phyloP scores from a whole-genome alignment of 2,329 filamentous ascomycete genomes.

The Biscogniauxia sp. region DNA sequence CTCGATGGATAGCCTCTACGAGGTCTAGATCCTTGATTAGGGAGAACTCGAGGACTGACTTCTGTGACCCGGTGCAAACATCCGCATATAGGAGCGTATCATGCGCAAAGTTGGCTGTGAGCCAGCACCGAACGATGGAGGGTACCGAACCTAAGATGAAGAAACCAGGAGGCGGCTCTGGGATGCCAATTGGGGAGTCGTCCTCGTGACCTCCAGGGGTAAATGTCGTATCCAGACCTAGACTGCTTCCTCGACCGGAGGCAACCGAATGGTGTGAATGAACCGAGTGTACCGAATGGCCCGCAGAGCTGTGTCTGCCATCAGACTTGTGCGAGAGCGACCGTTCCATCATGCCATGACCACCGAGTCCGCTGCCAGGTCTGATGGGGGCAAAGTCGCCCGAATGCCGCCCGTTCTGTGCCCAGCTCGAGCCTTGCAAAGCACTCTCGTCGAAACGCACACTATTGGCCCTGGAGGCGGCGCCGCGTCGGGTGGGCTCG shows the following conservation, averaged over 20 bases:
- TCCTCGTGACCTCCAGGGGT: slow-evolving; percentile 60
- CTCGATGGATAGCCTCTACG: slow-evolving; percentile 61
- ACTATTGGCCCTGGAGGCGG: slow-evolving; percentile 90
- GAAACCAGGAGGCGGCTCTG: slow-evolving; percentile 76
- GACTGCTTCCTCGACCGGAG: slow-evolving; percentile 80
- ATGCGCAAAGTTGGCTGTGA: slow-evolving; percentile 87
- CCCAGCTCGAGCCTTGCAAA: slow-evolving; percentile 82
- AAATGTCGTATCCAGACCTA: slow-evolving; percentile 76
- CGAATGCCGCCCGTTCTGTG: slow-evolving; percentile 76
- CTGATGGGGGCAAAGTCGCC: slow-evolving; percentile 77
- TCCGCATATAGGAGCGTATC: slow-evolving; percentile 86
- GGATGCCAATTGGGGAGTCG: slow-evolving; percentile 68
- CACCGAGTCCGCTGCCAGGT: slow-evolving; percentile 75
- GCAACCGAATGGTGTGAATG: slow-evolving; percentile 67
- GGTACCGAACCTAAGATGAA: slow-evolving; percentile 86
- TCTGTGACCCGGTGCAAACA: slow-evolving; percentile 87
- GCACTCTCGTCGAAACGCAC: slow-evolving; percentile 97
- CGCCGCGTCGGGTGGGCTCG: slow-evolving; percentile 78
- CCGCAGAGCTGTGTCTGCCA: slow-evolving; percentile 89
- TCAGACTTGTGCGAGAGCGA: slow-evolving; percentile 94
- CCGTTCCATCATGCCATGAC: slow-evolving; percentile 81
- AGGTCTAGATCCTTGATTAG: slow-evolving; percentile 75
- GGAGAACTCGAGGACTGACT: slow-evolving; percentile 74
- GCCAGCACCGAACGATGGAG: slow-evolving; percentile 93
- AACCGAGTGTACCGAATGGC: slow-evolving; percentile 68